Evolutionary conservation across 2,329 filamentous ascomycete genomes (phyloP), one percentile per base, ranked within the genome.

Genomic region (Aspergillus sp.): DNA sequence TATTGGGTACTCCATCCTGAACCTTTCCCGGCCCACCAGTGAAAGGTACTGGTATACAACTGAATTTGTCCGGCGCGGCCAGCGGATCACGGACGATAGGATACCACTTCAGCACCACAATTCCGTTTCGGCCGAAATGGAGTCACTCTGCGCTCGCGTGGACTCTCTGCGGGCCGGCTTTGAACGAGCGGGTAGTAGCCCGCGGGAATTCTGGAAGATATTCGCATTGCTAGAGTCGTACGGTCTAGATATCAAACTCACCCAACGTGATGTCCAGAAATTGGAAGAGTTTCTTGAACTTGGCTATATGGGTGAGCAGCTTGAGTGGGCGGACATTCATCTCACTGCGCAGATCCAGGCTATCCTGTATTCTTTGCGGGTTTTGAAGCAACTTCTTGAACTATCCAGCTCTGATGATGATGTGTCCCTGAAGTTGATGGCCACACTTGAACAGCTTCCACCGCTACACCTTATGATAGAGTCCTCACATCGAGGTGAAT

Each of bases 291-390:
- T 79, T 30, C 63, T 80, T 8, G 62, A 49, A 22, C 53, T 68
- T 9, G 73, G 74, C 1, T 68, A 70, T 53, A 69, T 70, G 63
- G 69, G 68, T 2, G 72, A 77, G n/a, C 67, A 69, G 1, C 58
- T 79, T 11, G 76, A 79, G 1, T 91, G 89, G 89, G 78, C 83
- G 9, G 77, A 83, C 19, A 74, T 90, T 48, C 89, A 92, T 68
- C 79, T 89, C 52, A 72, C 82, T 8, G 87, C 88, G 0, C 85
- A 89, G 64, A 73, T 87, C 0, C 85, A 89, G 57, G 85, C 85
- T 4, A 79, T 82, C 0, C 74, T 86, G 6, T 91, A 90, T 69
- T 90, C 88, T 0, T 70, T 90, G 1, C 81, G 87, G 48, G 84
- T 90, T 79, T 65, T 86, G 71, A 64, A 87, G 68, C 71, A 91